A percentile compares a stretch with the other conserved stretches of the same genome.
Evolutionary conservation across 164 flowering plant species (phyloP).

Genomic region (Vitis riparia): DNA sequence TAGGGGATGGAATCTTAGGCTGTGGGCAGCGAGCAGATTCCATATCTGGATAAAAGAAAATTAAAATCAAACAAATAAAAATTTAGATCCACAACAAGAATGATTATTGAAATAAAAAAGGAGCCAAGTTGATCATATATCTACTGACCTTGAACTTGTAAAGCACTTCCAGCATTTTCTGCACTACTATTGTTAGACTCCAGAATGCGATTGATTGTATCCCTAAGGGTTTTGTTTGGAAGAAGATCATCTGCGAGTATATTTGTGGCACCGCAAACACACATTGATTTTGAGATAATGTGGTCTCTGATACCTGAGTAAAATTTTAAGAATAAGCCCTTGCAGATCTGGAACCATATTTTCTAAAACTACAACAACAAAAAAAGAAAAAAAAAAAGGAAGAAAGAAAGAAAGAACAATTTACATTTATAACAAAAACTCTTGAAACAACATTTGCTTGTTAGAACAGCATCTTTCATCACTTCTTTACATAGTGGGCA

Average conservation of each 20-base stretch:
- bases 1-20: constrained; percentile 66
- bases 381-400: too few species aligned
- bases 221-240: constrained; percentile 93
- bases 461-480: constrained; percentile 96
- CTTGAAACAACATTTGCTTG: constrained; percentile 94
- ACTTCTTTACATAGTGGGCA: constrained; percentile 96
- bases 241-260: constrained; percentile 92
- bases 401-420: constrained; percentile 8
- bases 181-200: constrained; percentile 87
- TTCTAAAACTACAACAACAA: background rate
- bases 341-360: background rate
- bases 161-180: constrained; percentile 76
- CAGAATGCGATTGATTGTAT: constrained; percentile 75
- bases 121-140: background rate
- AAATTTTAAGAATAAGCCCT: background rate
- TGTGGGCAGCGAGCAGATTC: constrained; percentile 68
- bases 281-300: constrained; percentile 71
- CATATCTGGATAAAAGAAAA: constrained; percentile 47
- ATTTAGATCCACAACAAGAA: background rate
- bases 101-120: background rate
- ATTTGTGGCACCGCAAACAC: constrained; percentile 86
- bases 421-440: constrained; percentile 97
- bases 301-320: constrained; percentile 84
- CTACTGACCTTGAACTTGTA: constrained; percentile 71
- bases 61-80: background rate